These are phyloP conservation scores for Xylariaceae sp. DNA, from an alignment of 2,329 filamentous ascomycete species.

Conservation along the genomic window DNA sequence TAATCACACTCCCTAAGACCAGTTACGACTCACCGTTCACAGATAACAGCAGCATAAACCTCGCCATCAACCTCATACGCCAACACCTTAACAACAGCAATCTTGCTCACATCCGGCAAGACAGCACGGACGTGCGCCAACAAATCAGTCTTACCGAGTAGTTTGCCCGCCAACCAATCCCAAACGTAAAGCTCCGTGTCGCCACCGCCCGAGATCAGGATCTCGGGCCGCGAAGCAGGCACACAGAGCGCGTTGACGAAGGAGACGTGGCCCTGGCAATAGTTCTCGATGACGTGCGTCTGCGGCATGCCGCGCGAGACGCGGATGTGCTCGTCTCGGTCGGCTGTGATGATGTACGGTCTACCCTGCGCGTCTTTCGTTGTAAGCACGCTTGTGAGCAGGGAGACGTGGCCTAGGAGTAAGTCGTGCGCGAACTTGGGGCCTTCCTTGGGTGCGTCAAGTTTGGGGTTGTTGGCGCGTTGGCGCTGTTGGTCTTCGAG, in stretches of 20 bases:
- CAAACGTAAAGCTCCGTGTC: constrained; percentile 75
- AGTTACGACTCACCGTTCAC: constrained; percentile 45
- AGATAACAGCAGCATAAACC: constrained; percentile 36
- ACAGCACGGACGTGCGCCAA: constrained; percentile 39
- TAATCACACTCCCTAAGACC: too few species aligned
- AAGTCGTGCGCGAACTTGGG: constrained; percentile 67
- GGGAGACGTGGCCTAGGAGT: constrained; percentile 87
- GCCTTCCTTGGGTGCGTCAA: constrained; percentile 33
- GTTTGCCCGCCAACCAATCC: constrained; percentile 62
- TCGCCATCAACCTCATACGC: constrained; percentile 28
- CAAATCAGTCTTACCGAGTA: constrained; percentile 53
- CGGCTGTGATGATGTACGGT: constrained; percentile 51
- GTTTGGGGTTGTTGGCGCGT: constrained; percentile 21
- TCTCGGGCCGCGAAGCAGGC: constrained; percentile 47
- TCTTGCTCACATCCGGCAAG: constrained; percentile 32
- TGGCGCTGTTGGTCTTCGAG: constrained; percentile 52
- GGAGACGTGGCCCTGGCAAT: constrained; percentile 80
- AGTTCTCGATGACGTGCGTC: constrained; percentile 80
- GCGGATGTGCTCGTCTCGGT: constrained; percentile 71
- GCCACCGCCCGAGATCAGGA: constrained; percentile 81
- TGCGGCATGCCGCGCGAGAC: constrained; percentile 77
- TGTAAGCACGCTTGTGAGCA: constrained; percentile 72
- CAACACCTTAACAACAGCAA: constrained; percentile 44
- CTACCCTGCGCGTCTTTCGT: constrained; percentile 38
- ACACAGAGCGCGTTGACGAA: constrained; percentile 77